Percentiles rank a stretch among this genome's conserved stretches.
Conservation (phyloP, 768 basidiomycete genomes). For the Rhodotorula toruloides region DNA sequence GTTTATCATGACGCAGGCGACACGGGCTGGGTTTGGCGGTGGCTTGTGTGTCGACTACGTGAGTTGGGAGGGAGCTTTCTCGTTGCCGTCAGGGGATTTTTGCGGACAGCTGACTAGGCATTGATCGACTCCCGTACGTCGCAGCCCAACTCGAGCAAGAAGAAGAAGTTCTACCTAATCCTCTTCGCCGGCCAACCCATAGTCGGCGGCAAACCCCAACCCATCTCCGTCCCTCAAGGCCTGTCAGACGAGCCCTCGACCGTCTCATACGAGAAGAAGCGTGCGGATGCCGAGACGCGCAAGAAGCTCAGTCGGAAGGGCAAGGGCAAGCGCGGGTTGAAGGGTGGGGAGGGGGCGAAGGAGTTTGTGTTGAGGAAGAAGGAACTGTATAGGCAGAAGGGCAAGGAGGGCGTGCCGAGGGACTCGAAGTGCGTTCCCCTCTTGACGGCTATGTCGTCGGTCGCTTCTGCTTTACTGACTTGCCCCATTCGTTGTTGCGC, state of each 20-base stretch:
- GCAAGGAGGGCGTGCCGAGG: slow-evolving; percentile 67
- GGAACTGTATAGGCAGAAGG: slow-evolving; percentile 81
- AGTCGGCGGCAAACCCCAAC: slow-evolving; percentile 28
- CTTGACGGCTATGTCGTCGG: neutral
- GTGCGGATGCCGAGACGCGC: slow-evolving; percentile 52
- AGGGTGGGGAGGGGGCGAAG: slow-evolving; percentile 53
- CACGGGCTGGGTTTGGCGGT: slow-evolving; percentile 92
- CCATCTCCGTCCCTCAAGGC: slow-evolving; percentile 21
- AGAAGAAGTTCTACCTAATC: slow-evolving; percentile 86
- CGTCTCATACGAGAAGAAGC: slow-evolving; percentile 68
- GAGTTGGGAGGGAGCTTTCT: neutral
- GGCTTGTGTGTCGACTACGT: slow-evolving; percentile 88
- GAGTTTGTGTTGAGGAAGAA: slow-evolving; percentile 98
- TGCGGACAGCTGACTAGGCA: no score
- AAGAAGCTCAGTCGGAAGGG: slow-evolving; percentile 38
- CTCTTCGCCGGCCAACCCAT: slow-evolving; percentile 66
- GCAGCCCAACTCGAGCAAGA: slow-evolving; percentile 33
- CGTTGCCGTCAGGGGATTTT: no score
- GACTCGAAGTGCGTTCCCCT: slow-evolving; percentile 48
- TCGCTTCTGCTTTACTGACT: neutral
- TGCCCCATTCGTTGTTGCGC: neutral
- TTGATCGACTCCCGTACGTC: neutral
- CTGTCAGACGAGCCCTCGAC: slow-evolving; percentile 45
- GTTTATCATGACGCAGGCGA: slow-evolving; percentile 85
- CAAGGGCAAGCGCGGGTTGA: slow-evolving; percentile 54